Conservation (phyloP, 192 early-diverging fungal species). For the Coemansia sp. region DNA sequence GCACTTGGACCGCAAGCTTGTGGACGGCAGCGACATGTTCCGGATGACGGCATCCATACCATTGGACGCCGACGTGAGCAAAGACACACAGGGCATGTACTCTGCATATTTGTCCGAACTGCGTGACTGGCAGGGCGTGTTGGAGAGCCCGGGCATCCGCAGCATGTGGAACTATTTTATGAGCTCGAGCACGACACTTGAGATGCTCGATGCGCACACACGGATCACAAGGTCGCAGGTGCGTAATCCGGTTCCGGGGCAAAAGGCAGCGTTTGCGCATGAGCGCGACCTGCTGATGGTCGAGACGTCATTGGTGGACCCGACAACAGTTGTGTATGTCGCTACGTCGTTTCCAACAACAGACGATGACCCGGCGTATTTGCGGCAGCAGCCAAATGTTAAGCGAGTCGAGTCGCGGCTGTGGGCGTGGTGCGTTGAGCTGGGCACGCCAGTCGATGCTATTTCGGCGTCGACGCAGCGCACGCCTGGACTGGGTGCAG, state of each 20-base stretch:
- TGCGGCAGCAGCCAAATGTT: slow-evolving; percentile 15
- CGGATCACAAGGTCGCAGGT: slow-evolving; percentile 36
- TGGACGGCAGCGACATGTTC: slow-evolving; percentile 22
- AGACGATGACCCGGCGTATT: slow-evolving; percentile 38
- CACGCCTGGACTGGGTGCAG: background rate
- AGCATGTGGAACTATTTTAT: slow-evolving; percentile 50
- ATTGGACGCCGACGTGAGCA: slow-evolving; percentile 26
- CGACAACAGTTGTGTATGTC: slow-evolving; percentile 46
- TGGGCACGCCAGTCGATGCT: slow-evolving; percentile 40
- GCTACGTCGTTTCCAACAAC: slow-evolving; percentile 42
- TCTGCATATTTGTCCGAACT: slow-evolving; percentile 45
- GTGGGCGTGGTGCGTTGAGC: slow-evolving; percentile 53
- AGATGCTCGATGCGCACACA: slow-evolving; percentile 49
- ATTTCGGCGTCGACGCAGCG: slow-evolving; percentile 1
- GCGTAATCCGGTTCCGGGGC: slow-evolving; percentile 40
- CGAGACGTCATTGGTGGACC: slow-evolving; percentile 52
- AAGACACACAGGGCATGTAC: slow-evolving; percentile 42
- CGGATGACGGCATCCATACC: slow-evolving; percentile 47
- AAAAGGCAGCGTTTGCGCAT: slow-evolving; percentile 34
- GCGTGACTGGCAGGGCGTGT: slow-evolving; percentile 52
- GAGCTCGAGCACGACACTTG: slow-evolving; percentile 24
- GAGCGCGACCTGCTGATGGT: slow-evolving; percentile 46
- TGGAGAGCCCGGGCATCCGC: slow-evolving; percentile 51
- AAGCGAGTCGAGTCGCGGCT: slow-evolving; percentile 38
- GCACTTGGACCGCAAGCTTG: slow-evolving; percentile 17